Conservation (phyloP, 2,329 filamentous ascomycete species). For the Diaporthe vexans region DNA sequence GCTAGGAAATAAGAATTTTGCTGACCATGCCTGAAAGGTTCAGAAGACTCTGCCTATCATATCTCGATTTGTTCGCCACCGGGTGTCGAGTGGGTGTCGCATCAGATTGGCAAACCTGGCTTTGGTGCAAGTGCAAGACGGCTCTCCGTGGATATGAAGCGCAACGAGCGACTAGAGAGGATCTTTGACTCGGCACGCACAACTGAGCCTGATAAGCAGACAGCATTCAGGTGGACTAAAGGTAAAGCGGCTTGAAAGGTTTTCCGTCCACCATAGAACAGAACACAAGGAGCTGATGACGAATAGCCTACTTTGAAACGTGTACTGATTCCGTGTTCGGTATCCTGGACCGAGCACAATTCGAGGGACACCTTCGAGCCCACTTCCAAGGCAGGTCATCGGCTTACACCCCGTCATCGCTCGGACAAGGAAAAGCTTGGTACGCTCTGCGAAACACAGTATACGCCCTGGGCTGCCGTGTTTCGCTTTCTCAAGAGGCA, state of each 20-base stretch:
- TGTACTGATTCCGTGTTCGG: constrained; percentile 14
- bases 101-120: constrained; percentile 30
- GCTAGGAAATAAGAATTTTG: too few species aligned
- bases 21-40: too few species aligned
- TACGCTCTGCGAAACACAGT: constrained; percentile 31
- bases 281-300: too few species aligned
- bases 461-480: constrained; percentile 26
- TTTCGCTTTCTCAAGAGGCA: constrained; percentile 17
- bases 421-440: constrained; percentile 10
- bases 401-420: not conserved
- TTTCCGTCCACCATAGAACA: too few species aligned
- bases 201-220: constrained; percentile 3
- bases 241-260: not conserved
- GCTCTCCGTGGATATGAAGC: constrained; percentile 20
- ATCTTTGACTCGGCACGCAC: not conserved
- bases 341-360: not conserved
- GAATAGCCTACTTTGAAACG: constrained; percentile 5
- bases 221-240: not conserved
- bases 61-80: constrained; percentile 30
- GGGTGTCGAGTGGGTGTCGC: constrained; percentile 28
- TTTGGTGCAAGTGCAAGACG: constrained; percentile 23
- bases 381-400: too few species aligned
- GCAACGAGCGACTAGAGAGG: constrained; percentile 6
- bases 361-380: not conserved
- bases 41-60: too few species aligned